phyloP scores from a whole-genome alignment of 139 green algal genomes.

The Pseudopediastrum boryanum region DNA sequence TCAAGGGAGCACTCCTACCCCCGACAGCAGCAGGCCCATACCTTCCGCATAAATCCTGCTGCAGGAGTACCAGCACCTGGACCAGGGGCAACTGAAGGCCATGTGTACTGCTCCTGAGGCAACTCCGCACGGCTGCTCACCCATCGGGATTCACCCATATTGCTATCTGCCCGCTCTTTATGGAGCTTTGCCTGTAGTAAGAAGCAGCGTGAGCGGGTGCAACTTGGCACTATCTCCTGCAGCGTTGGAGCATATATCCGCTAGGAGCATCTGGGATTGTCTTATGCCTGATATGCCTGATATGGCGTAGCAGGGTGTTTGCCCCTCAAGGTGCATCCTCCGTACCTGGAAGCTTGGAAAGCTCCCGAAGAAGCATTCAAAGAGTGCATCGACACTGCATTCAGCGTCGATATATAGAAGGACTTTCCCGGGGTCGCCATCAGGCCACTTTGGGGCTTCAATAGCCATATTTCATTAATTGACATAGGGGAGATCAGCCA shows the following conservation, averaged over 20 bases:
- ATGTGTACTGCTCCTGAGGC: constrained; percentile 25
- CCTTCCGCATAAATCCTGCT: neutral
- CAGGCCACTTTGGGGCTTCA: constrained; percentile 8
- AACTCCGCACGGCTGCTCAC: constrained; percentile 6
- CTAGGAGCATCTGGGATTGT: neutral
- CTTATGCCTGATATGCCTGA: too few species aligned
- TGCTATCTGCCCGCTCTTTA: constrained; percentile 28
- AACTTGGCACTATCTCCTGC: neutral
- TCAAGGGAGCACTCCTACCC: too few species aligned
- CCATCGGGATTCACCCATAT: constrained; percentile 31
- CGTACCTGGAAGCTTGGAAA: constrained; percentile 16
- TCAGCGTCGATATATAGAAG: constrained; percentile 10
- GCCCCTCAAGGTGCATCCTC: too few species aligned
- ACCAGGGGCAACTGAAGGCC: constrained; percentile 11
- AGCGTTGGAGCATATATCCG: neutral
- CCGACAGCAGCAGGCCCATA: too few species aligned
- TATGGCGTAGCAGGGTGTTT: too few species aligned
- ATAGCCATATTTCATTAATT: too few species aligned
- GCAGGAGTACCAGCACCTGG: neutral
- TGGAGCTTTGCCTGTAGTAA: constrained; percentile 32
- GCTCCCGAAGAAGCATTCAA: constrained; percentile 24
- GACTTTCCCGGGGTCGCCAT: constrained; percentile 7
- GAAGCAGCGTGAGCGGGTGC: neutral
- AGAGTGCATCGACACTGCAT: constrained; percentile 23
- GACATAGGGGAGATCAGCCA: too few species aligned